A percentile compares a stretch with the other conserved stretches of the same genome.
These are phyloP conservation scores for Grigorovia yakushimaensis DNA, from an alignment of 805 yeast species.

Conservation along the genomic window DNA sequence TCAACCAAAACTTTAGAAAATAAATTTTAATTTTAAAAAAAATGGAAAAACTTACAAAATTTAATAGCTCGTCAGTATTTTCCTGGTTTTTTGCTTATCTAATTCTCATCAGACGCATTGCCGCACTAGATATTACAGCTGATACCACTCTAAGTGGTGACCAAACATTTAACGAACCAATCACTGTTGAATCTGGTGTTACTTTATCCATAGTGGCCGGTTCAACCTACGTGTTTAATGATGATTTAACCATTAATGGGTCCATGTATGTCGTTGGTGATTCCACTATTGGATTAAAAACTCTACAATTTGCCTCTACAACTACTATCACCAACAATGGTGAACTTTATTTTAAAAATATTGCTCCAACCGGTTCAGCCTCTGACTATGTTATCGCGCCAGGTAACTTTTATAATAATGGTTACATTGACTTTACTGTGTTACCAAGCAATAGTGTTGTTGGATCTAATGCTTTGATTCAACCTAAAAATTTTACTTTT, in stretches of 20 bases:
- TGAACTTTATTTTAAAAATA: not conserved
- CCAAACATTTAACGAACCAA: not conserved
- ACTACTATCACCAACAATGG: not conserved
- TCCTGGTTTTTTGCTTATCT: too few relatives aligned
- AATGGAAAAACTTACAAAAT: too few relatives aligned
- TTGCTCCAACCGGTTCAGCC: not conserved
- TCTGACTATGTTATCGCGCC: not conserved
- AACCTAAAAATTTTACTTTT: not conserved
- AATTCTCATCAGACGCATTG: too few relatives aligned
- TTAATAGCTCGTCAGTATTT: too few relatives aligned
- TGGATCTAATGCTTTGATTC: not conserved
- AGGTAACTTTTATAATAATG: not conserved
- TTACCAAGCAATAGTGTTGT: not conserved
- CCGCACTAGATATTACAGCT: not conserved
- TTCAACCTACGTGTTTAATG: not conserved
- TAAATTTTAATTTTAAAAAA: too few relatives aligned
- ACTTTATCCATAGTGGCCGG: not conserved
- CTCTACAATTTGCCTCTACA: not conserved
- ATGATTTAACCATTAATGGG: not conserved
- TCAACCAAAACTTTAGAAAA: too few relatives aligned
- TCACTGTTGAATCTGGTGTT: not conserved
- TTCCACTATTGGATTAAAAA: not conserved
- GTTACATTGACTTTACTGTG: not conserved
- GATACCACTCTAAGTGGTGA: not conserved
- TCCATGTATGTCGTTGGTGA: not conserved